phyloP scores from a whole-genome alignment of 768 basidiomycete species.

The Pilatotrama ljubarskyi region DNA sequence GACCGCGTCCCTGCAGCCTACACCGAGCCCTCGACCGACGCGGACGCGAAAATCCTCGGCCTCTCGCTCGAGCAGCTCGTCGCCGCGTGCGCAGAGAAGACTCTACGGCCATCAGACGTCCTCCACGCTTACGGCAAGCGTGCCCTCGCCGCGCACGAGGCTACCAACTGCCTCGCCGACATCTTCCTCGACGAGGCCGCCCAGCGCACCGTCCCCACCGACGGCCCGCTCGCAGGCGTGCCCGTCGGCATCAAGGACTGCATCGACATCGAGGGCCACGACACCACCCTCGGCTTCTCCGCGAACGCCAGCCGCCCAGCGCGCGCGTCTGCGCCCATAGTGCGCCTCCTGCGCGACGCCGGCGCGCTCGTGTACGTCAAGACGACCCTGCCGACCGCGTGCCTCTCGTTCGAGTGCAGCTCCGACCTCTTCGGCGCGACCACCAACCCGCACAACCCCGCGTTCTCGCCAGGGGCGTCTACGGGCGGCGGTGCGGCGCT shows the following conservation, averaged over 20 bases:
- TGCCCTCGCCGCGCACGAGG: slow-evolving; percentile 39
- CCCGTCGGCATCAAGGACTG: slow-evolving; percentile 53
- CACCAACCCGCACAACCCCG: slow-evolving; percentile 47
- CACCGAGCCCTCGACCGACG: slow-evolving; percentile 33
- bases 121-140: slow-evolving; percentile 44
- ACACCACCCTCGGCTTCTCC: slow-evolving; percentile 48
- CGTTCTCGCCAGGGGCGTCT: slow-evolving; percentile 46
- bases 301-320: slow-evolving; percentile 38
- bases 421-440: slow-evolving; percentile 50
- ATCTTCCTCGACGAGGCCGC: slow-evolving; percentile 40
- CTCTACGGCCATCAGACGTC: slow-evolving; percentile 33
- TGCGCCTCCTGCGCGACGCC: slow-evolving; percentile 42
- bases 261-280: slow-evolving; percentile 45
- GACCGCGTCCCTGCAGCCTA: slow-evolving; percentile 33
- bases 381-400: slow-evolving; percentile 45
- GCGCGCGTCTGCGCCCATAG: slow-evolving; percentile 38
- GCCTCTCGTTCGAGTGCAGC: slow-evolving; percentile 40
- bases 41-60: slow-evolving; percentile 38
- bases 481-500: slow-evolving; percentile 54
- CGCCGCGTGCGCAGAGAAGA: slow-evolving; percentile 30
- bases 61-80: slow-evolving; percentile 41
- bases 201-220: slow-evolving; percentile 3
- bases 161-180: slow-evolving; percentile 53
- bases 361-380: slow-evolving; percentile 44
- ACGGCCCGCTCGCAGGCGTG: slow-evolving; percentile 42